phyloP scores from a whole-genome alignment of 129 eudicot genomes.

The Flaveria ramosissima region DNA sequence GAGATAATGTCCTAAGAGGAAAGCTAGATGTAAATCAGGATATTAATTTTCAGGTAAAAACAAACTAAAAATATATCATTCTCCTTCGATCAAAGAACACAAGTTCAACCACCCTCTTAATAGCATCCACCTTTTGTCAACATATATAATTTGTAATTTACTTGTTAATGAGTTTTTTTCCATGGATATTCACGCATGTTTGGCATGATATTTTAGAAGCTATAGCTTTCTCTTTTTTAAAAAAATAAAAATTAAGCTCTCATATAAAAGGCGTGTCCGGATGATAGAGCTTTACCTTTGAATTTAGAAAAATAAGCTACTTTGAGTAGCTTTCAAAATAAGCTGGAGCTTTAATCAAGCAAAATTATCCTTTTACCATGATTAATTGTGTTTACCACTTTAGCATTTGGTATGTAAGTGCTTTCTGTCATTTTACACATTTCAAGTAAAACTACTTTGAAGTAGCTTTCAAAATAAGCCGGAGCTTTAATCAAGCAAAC shows the following conservation, averaged over 20 bases:
- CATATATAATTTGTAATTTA: background rate
- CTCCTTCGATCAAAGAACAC: background rate
- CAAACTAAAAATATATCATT: background rate
- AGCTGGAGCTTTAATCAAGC: background rate
- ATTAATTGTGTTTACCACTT: background rate
- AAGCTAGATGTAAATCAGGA: background rate
- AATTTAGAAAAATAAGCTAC: background rate
- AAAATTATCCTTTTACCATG: background rate
- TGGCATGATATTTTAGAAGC: background rate
- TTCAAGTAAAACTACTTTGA: background rate
- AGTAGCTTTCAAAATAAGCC: background rate
- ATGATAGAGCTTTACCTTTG: background rate
- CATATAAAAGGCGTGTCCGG: background rate
- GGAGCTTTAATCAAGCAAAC: background rate
- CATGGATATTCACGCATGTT: background rate
- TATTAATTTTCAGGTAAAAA: background rate
- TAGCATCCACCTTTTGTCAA: background rate
- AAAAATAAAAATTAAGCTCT: too few relatives aligned
- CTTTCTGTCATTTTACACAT: background rate
- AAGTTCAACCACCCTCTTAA: slow-evolving; percentile 21
- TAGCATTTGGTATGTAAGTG: background rate
- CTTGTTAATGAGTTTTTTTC: background rate
- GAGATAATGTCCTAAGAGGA: background rate
- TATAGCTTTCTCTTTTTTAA: too few relatives aligned
- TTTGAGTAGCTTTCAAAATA: background rate